Evolutionary conservation across 768 basidiomycete genomes (phyloP), one percentile per base, ranked within the genome.

Genomic region (Sporobolomyces roseus): DNA sequence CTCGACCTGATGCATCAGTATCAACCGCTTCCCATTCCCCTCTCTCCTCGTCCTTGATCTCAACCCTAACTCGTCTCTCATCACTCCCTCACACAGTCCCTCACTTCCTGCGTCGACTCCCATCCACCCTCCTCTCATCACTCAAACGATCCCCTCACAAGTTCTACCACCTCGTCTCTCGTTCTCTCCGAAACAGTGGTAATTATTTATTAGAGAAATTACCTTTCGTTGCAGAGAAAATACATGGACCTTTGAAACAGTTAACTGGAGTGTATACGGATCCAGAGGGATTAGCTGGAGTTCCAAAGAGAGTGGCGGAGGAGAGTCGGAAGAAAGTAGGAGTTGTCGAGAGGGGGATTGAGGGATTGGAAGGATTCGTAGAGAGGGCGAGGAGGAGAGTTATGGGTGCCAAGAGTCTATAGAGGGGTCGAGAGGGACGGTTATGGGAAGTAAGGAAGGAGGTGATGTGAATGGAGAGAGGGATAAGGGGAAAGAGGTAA

Each of bases 151-250:
- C 21, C 14, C 50, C 50, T 52, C 14, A 13, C 4, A 33, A 6
- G 25, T 9, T 21, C 16, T 52, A 52, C 25, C 6, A 23, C 25
- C 25, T 16, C 50, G 4, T 29, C 29, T 29, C 16, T 10, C 6
- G 50, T 30, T 9, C 53, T 13, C 30, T 35, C 35, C 32, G 32
- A 19, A 35, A 14, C 6, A n/a, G 32, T 10, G n/a, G 38, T n/a
- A 38, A 38, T 56, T 21, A 56, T 38, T 56, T n/a, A 10, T n/a
- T 56, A 35, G 54, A 56, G 36, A 27, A 41, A n/a, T 35, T 56
- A 7, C 54, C 54, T 4, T 25, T 32, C 25, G 13, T 56, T 21
- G 35, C 36, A 3, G 10, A 32, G 36, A 38, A 32, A 25, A 12
- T 56, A 3, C 36, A 56, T 19, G 14, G 14, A 43, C 54, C 54